phyloP scores from a whole-genome alignment of 805 yeast species.

The Candida krabiensis region DNA sequence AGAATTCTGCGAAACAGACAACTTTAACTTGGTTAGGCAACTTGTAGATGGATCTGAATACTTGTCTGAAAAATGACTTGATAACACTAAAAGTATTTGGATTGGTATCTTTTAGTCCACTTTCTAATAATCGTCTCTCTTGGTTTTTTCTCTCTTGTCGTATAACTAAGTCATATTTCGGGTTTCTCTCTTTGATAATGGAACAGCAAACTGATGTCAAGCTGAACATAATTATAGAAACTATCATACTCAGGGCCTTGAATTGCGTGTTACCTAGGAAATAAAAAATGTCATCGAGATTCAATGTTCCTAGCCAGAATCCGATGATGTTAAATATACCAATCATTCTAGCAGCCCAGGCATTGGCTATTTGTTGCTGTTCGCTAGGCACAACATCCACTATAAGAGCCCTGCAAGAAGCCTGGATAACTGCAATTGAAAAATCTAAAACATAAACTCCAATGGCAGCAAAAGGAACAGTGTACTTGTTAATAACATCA shows the following conservation, averaged over 20 bases:
- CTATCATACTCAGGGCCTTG: conserved; percentile 46
- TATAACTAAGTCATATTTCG: conserved; percentile 41
- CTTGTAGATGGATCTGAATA: conserved; percentile 34
- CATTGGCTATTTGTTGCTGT: conserved; percentile 60
- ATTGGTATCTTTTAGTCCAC: conserved; percentile 36
- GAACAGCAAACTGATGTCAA: conserved; percentile 42
- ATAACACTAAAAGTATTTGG: conserved; percentile 18
- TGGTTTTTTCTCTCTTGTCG: conserved; percentile 38
- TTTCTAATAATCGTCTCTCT: conserved; percentile 30
- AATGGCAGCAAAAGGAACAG: conserved; percentile 52
- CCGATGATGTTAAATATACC: conserved; percentile 60
- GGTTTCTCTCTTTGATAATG: conserved; percentile 49
- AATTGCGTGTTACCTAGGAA: conserved; percentile 50
- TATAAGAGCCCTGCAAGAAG: conserved; percentile 58
- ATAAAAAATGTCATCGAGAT: conserved; percentile 39
- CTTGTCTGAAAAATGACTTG: conserved; percentile 33
- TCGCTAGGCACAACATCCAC: conserved; percentile 58
- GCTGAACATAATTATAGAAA: conserved; percentile 40
- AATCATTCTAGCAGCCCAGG: conserved; percentile 67
- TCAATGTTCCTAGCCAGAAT: conserved; percentile 50
- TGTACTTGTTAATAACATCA: conserved; percentile 28
- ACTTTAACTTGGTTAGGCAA: conserved; percentile 51
- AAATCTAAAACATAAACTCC: conserved; percentile 56
- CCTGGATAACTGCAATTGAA: conserved; percentile 58
- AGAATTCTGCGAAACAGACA: conserved; percentile 57